Conservation (phyloP, 768 basidiomycete species). For the Phaeotremella skinneri region DNA sequence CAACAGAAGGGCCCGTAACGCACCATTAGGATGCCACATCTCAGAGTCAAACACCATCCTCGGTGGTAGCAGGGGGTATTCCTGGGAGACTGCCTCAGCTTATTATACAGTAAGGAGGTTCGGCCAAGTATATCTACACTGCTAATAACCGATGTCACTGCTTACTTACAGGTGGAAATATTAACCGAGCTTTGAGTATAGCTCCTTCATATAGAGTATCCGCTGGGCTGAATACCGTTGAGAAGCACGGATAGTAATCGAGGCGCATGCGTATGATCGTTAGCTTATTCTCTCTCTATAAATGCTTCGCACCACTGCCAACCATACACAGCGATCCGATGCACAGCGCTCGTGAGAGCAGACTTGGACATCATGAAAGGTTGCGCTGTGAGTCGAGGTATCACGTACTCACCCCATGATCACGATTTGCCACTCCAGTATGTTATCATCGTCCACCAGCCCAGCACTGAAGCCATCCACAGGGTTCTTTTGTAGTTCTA, state of each 20-base stretch:
- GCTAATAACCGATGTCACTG: neutral
- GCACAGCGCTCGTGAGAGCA: neutral
- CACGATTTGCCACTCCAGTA: slow-evolving; percentile 95
- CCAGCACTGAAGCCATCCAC: slow-evolving; percentile 98
- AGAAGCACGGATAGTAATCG: no score
- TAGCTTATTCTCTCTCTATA: no score
- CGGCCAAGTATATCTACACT: no score
- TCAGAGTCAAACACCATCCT: slow-evolving; percentile 66
- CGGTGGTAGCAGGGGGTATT: slow-evolving; percentile 86
- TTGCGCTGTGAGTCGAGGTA: neutral
- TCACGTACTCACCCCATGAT: slow-evolving; percentile 71
- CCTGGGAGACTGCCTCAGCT: slow-evolving; percentile 47
- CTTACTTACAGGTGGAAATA: slow-evolving; percentile 65
- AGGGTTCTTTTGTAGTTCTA: slow-evolving; percentile 84
- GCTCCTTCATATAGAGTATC: slow-evolving; percentile 97
- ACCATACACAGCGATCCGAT: slow-evolving; percentile 37
- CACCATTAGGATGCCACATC: slow-evolving; percentile 57
- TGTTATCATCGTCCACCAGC: slow-evolving; percentile 88
- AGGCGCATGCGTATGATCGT: no score
- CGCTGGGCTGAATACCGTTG: slow-evolving; percentile 62
- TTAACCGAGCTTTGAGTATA: slow-evolving; percentile 84
- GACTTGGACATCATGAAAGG: neutral
- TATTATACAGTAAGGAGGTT: no score
- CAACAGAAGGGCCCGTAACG: slow-evolving; percentile 14
- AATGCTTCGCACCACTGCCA: slow-evolving; percentile 7